These are phyloP conservation scores for Naematelia encephala DNA, from an alignment of 768 basidiomycete species.

Conservation along the genomic window DNA sequence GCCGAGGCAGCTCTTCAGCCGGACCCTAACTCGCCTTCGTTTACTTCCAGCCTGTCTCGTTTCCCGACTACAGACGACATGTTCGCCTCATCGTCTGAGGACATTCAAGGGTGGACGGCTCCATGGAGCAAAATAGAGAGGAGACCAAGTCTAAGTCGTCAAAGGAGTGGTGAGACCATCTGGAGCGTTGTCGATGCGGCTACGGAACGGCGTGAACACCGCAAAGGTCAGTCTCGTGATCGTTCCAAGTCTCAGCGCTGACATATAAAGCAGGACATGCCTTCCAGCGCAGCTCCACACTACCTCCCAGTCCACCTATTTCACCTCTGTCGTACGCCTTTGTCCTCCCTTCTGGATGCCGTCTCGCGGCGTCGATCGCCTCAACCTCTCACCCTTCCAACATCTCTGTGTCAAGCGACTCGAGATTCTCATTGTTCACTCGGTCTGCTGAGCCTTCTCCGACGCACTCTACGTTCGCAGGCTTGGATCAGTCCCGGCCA, in stretches of 20 bases:
- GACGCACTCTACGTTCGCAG: slow-evolving; percentile 32
- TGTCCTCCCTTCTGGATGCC: slow-evolving; percentile 36
- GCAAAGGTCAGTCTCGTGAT: not conserved
- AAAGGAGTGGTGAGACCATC: slow-evolving; percentile 18
- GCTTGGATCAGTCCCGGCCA: slow-evolving; percentile 33
- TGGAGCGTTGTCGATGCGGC: slow-evolving; percentile 16
- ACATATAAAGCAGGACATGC: too few species aligned
- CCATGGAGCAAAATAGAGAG: not conserved
- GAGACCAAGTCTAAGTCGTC: not conserved
- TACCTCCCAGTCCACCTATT: slow-evolving; percentile 25
- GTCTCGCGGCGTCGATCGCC: slow-evolving; percentile 30
- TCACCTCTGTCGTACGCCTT: slow-evolving; percentile 30
- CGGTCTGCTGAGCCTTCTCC: slow-evolving; percentile 42
- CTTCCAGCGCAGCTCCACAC: slow-evolving; percentile 10
- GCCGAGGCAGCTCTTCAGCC: slow-evolving; percentile 43
- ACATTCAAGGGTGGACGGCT: not conserved
- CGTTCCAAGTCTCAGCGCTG: too few species aligned
- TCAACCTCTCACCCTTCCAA: slow-evolving; percentile 10
- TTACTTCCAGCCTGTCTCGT: slow-evolving; percentile 4
- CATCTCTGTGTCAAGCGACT: not conserved
- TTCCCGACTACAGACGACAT: not conserved
- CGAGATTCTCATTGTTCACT: slow-evolving; percentile 23
- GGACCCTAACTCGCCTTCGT: slow-evolving; percentile 41
- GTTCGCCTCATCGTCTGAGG: not conserved
- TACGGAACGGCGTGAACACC: not conserved